These are phyloP conservation scores for Populus tomentosa DNA, from an alignment of 441 rosid species.

Conservation along the genomic window DNA sequence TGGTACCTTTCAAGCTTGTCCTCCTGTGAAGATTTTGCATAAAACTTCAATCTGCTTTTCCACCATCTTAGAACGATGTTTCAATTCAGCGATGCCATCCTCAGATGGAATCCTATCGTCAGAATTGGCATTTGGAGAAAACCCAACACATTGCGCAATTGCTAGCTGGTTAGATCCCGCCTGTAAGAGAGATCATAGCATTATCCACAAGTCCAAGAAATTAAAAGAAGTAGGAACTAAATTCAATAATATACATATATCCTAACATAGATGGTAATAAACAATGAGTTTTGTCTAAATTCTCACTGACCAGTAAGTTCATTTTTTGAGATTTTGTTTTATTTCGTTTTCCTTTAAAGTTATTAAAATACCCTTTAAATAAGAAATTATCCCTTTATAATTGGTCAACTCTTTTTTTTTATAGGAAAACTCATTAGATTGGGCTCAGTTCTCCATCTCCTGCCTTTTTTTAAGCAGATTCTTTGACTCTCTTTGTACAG, in stretches of 20 bases:
- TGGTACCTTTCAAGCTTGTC: background rate
- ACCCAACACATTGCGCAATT: background rate
- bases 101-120: background rate
- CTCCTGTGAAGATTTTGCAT: background rate
- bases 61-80: background rate
- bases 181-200: background rate
- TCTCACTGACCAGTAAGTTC: too few relatives aligned
- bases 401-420: too few relatives aligned
- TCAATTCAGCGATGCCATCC: background rate
- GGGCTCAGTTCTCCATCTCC: too few relatives aligned
- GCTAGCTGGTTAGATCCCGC: background rate
- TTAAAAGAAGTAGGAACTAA: background rate
- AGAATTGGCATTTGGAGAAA: background rate
- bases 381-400: too few relatives aligned
- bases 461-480: too few relatives aligned
- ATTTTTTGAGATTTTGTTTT: too few relatives aligned
- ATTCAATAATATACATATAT: background rate
- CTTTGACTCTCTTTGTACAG: too few relatives aligned
- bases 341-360: too few relatives aligned
- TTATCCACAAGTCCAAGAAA: background rate
- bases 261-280: too few relatives aligned
- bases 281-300: too few relatives aligned
- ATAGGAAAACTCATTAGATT: too few relatives aligned
- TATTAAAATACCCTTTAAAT: too few relatives aligned
- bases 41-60: background rate